Base-by-base conservation (phyloP, 805 yeast species). In the Ogataea thermomethanolica region DNA sequence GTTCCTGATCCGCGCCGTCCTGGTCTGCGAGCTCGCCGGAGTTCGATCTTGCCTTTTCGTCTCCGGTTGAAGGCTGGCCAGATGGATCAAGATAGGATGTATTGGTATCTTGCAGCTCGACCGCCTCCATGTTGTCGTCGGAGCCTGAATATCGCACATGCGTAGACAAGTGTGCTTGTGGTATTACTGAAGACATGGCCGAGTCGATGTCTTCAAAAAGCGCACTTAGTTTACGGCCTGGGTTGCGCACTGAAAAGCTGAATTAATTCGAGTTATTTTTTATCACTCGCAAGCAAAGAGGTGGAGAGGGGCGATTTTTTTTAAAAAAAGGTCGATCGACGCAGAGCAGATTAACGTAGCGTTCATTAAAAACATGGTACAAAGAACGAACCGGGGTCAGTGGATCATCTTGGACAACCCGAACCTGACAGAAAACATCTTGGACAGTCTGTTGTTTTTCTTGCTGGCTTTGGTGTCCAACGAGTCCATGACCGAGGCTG, bases 381-480 rank as follows among this genome's bases (percentile, higher is more conserved):
- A 22, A 23, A 28, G 29, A 32, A 38, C 29, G 11, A 24, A 8
- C 10, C 29, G 20, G 17, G 5, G 8, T 34, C 29, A 43, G 12
- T 38, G 42, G 31, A 35, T 33, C 41, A 45, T 41, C 28, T 48
- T 51, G 12, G 56, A 50, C 3, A 53, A 37, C 7, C 61, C 57
- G 11, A 56, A 44, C 13, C 51, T 46, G n/a, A 51, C 53, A 6
- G 57, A 50, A 25, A 56, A 50, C 48, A 53, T 44, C 41, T 44
- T 49, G 22, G 58, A 51, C 25, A 50, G 37, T 36, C 56, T 41
- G 33, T 48, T 49, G 23, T 46, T 29, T 39, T 48, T 50, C 45
- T 48, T 53, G 7, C 33, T 24, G 13, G 37, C 12, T 21, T 13
- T 37, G n/a, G 20, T 14, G 29, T 37, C 35, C 21, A 25, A 25